A percentile compares a stretch with the other conserved stretches of the same genome.
phyloP scores from a whole-genome alignment of 331 rosid species.

The Quercus lobata region DNA sequence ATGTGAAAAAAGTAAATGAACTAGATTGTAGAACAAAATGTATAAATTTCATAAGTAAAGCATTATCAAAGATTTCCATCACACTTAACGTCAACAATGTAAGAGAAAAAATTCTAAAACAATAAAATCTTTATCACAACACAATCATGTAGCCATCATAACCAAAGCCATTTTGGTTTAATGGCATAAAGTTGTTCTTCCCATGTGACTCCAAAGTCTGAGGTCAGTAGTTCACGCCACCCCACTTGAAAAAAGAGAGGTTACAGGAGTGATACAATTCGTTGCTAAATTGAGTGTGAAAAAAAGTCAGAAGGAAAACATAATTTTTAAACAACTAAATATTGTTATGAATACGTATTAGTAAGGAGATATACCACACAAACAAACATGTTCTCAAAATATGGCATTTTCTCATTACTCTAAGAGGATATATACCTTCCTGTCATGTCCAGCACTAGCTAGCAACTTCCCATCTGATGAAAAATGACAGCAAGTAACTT shows the following conservation, averaged over 20 bases:
- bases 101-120: not conserved
- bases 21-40: not conserved
- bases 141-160: not conserved
- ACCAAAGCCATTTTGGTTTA: not conserved
- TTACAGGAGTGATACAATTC: not conserved
- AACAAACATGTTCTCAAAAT: not conserved
- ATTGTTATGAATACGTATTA: no score
- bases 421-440: slow-evolving; percentile 52
- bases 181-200: not conserved
- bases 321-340: not conserved
- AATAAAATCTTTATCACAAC: not conserved
- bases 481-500: slow-evolving; percentile 78
- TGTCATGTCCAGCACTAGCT: slow-evolving; percentile 94
- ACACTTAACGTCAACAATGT: no score
- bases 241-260: not conserved
- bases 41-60: not conserved
- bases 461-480: slow-evolving; percentile 88
- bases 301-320: not conserved
- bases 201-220: not conserved
- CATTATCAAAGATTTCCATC: no score
- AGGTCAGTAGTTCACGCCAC: not conserved
- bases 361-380: not conserved
- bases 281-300: not conserved
- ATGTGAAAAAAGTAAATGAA: not conserved
- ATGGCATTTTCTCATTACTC: slow-evolving; percentile 2